phyloP scores from a whole-genome alignment of 2,329 filamentous ascomycete species.

The Fusarium foetens region DNA sequence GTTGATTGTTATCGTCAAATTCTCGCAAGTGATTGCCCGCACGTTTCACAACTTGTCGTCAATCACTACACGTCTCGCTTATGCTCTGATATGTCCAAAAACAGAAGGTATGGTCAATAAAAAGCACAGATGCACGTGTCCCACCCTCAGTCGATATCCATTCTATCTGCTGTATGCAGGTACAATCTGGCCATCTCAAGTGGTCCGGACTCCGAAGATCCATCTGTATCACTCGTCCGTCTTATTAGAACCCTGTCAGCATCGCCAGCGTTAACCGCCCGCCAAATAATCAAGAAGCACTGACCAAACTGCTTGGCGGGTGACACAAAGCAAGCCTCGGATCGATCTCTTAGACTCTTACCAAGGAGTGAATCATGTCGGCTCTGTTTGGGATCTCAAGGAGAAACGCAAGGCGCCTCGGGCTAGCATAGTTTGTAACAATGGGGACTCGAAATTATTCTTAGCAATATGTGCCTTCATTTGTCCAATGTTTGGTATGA shows the following conservation, averaged over 20 bases:
- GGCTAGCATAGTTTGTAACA: slow-evolving; percentile 5
- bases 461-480: slow-evolving; percentile 10
- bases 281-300: slow-evolving; percentile 4
- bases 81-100: slow-evolving; percentile 6
- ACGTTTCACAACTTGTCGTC: slow-evolving; percentile 10
- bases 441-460: slow-evolving; percentile 14
- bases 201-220: slow-evolving; percentile 41
- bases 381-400: slow-evolving; percentile 15
- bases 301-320: slow-evolving; percentile 15
- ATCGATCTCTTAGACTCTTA: not conserved
- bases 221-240: slow-evolving; percentile 24
- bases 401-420: slow-evolving; percentile 36
- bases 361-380: slow-evolving; percentile 9
- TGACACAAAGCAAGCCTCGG: slow-evolving; percentile 19
- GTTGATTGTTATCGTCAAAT: not conserved
- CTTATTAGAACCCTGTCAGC: slow-evolving; percentile 6
- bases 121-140: slow-evolving; percentile 26
- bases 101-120: slow-evolving; percentile 15
- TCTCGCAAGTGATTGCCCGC: not conserved
- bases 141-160: slow-evolving; percentile 21
- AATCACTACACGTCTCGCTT: slow-evolving; percentile 8
- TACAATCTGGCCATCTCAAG: slow-evolving; percentile 42
- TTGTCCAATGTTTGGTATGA: not conserved
- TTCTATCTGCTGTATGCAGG: slow-evolving; percentile 40
- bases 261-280: slow-evolving; percentile 29